Evolutionary conservation across 2,329 filamentous ascomycete species (phyloP), one percentile per base, ranked within the genome.

Genomic region (Aspergillus thermomutatus): DNA sequence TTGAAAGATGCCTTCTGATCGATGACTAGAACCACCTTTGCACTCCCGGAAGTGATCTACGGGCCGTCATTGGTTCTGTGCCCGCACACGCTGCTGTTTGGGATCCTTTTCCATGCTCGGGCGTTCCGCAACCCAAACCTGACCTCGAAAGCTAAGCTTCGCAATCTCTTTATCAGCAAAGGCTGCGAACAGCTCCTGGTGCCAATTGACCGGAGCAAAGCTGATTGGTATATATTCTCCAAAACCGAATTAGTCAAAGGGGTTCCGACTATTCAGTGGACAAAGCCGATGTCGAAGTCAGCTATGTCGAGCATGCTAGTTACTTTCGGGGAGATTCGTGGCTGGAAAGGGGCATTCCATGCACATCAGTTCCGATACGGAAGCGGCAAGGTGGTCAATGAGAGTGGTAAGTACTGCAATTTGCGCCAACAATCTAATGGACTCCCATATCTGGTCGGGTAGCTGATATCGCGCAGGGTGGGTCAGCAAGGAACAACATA

Each of bases 21-120:
- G 27, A 2, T 51, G 34, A 54, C 34, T 41, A 64, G 62, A 41
- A 66, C 55, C 23, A 66, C 57, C 10, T 66, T 65, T 58, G 28
- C 53, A 47, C 55, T 65, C 31, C 60, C 59, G 5, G 57, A 66
- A 48, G 58, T 66, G 9, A 49, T 66, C 55, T 64, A 62, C n/a
- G 50, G 57, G 3, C 61, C 57, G 26, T 64, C 59, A 34, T 56
- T 66, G 37, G 49, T 64, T 23, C 52, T 66, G 37, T 60, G 57
- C 50, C 59, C 57, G 14, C 50, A 64, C 53, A 56, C 49, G n/a
- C 53, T 62, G 6, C 51, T 62, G 7, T 55, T 59, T 7, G 49
- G 53, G 8, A 55, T 64, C 19, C 46, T 65, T 10, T 64, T 64
- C 37, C 50, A 64, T 47, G 53, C 56, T n/a, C 17, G 53, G 25